These are phyloP conservation scores for Lactarius pseudohatsudake DNA, from an alignment of 768 basidiomycete species.

Conservation along the genomic window DNA sequence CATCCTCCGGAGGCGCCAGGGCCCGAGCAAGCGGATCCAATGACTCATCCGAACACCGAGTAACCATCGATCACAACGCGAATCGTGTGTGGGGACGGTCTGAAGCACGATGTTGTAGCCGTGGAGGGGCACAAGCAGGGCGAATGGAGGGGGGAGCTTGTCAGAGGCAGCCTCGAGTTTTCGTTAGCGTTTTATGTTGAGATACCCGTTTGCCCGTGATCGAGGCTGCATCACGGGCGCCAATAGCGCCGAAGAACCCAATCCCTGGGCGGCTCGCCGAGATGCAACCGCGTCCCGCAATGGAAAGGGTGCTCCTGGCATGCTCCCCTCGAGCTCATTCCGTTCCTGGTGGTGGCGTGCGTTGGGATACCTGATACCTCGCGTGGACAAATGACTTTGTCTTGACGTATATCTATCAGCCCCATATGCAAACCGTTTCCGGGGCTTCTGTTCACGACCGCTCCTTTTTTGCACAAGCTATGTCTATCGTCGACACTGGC, in stretches of 20 bases:
- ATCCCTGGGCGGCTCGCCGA: neutral
- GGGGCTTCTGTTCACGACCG: neutral
- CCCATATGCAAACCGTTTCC: neutral
- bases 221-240: slow-evolving; percentile 13
- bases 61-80: slow-evolving; percentile 11
- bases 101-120: neutral
- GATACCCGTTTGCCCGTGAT: neutral
- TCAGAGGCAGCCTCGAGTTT: neutral
- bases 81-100: neutral
- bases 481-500: neutral
- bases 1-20: neutral
- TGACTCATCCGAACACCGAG: slow-evolving; percentile 3
- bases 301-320: neutral
- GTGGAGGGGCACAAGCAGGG: too few species aligned
- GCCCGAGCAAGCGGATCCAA: slow-evolving; percentile 6
- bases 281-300: neutral
- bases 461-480: neutral
- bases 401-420: neutral
- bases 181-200: slow-evolving; percentile 11
- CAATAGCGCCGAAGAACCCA: neutral
- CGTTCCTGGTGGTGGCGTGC: neutral
- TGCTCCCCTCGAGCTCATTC: neutral
- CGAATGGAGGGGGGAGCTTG: neutral
- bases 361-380: neutral
- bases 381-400: neutral